Conservation (phyloP, 139 green algal genomes). For the Pleodorina starrii region DNA sequence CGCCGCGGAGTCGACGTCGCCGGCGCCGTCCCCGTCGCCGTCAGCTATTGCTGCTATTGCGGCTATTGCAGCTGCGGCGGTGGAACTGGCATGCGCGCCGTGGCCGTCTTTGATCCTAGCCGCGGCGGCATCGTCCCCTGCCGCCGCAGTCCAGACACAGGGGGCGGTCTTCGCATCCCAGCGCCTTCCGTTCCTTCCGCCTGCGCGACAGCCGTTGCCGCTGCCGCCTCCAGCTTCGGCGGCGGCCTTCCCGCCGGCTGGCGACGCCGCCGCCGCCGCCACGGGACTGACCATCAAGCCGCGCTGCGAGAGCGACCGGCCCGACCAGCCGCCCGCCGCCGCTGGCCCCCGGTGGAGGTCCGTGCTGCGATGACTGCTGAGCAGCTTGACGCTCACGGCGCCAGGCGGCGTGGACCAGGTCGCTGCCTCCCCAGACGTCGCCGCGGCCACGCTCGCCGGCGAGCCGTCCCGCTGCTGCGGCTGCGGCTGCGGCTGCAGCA, state of each 20-base stretch:
- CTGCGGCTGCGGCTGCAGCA: too few relatives aligned
- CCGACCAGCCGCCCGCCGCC: neutral
- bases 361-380: neutral
- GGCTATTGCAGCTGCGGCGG: too few relatives aligned
- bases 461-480: too few relatives aligned
- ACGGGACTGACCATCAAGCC: neutral
- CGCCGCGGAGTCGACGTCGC: neutral
- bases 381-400: neutral
- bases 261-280: too few relatives aligned
- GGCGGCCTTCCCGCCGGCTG: neutral
- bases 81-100: too few relatives aligned
- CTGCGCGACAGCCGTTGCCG: neutral
- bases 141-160: neutral
- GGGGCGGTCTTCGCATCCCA: neutral
- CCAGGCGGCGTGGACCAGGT: too few relatives aligned
- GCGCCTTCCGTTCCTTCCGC: neutral
- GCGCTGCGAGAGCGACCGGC: neutral
- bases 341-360: neutral
- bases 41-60: neutral
- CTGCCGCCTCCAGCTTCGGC: neutral
- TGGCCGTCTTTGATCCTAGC: too few relatives aligned
- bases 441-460: too few relatives aligned
- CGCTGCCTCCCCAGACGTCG: too few relatives aligned
- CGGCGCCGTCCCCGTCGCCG: neutral
- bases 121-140: too few relatives aligned